These are phyloP conservation scores for Starmera amethionina DNA, from an alignment of 805 yeast genomes.

Conservation along the genomic window DNA sequence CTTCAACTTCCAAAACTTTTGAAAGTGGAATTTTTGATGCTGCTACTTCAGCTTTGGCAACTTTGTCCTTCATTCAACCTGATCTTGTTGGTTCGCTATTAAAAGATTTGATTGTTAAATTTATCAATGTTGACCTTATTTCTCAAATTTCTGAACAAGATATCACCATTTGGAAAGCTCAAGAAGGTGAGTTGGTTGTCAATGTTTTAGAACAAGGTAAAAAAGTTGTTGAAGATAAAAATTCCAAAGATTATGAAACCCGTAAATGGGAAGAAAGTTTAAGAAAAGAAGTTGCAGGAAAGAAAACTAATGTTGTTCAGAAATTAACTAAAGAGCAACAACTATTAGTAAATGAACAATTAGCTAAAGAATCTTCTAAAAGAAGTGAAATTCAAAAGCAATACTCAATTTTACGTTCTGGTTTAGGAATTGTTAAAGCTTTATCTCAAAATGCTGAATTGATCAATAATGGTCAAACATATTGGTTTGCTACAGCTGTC, in stretches of 20 bases:
- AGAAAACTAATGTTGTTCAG: slow-evolving; percentile 27
- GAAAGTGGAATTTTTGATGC: slow-evolving; percentile 38
- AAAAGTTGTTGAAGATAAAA: slow-evolving; percentile 46
- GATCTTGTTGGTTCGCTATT: slow-evolving; percentile 43
- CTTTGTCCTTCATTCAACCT: slow-evolving; percentile 52
- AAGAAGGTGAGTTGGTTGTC: slow-evolving; percentile 60
- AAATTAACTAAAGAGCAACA: slow-evolving; percentile 76
- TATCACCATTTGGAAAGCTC: slow-evolving; percentile 54
- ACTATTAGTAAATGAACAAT: slow-evolving; percentile 46
- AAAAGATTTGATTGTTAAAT: slow-evolving; percentile 29
- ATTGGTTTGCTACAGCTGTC: slow-evolving; percentile 70
- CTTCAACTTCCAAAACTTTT: slow-evolving; percentile 10
- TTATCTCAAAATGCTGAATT: slow-evolving; percentile 38
- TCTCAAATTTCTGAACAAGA: slow-evolving; percentile 36
- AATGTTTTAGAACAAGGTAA: slow-evolving; percentile 45
- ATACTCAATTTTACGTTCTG: slow-evolving; percentile 32
- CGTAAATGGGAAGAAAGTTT: slow-evolving; percentile 84
- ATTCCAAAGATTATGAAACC: slow-evolving; percentile 77
- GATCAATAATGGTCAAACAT: slow-evolving; percentile 53
- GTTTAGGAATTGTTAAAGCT: slow-evolving; percentile 41
- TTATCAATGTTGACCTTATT: slow-evolving; percentile 25
- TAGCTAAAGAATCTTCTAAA: slow-evolving; percentile 49
- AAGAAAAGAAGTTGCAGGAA: slow-evolving; percentile 60
- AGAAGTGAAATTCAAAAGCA: slow-evolving; percentile 35
- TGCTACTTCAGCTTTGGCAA: slow-evolving; percentile 36